Percentiles rank a stretch among this genome's conserved stretches.
phyloP scores from a whole-genome alignment of 768 basidiomycete species.

The Hypholoma sublateritium region DNA sequence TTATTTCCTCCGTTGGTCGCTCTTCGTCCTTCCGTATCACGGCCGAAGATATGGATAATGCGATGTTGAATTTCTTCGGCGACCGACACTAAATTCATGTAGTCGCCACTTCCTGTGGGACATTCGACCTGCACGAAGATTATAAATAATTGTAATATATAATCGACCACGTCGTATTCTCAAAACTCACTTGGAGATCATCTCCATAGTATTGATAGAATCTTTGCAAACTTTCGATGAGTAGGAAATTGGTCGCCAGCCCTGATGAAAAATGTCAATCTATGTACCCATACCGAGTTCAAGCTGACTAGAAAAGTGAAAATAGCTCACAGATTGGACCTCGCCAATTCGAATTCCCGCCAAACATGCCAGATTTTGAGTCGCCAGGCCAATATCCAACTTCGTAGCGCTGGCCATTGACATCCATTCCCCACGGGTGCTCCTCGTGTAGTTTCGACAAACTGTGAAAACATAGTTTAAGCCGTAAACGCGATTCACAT shows the following conservation, averaged over 20 bases:
- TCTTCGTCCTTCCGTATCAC: constrained; percentile 81
- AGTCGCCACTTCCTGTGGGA: constrained; percentile 95
- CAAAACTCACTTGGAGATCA: constrained; percentile 58
- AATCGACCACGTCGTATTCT: neutral
- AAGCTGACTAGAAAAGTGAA: neutral
- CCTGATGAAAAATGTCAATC: constrained; percentile 39
- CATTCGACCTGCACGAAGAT: constrained; percentile 69
- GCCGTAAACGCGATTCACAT: neutral
- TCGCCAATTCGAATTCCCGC: constrained; percentile 97
- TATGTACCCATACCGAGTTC: neutral
- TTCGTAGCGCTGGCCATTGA: constrained; percentile 88
- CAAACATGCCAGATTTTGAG: constrained; percentile 96
- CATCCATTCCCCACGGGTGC: constrained; percentile 92
- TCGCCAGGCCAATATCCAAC: constrained; percentile 99
- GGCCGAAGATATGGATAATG: constrained; percentile 98
- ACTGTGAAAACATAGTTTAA: constrained; percentile 36
- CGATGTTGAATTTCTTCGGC: constrained; percentile 99
- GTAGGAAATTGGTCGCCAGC: constrained; percentile 94
- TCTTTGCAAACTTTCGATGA: constrained; percentile 94
- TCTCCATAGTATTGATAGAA: constrained; percentile 99
- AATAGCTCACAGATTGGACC: constrained; percentile 75
- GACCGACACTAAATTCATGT: constrained; percentile 91
- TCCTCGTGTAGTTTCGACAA: constrained; percentile 90
- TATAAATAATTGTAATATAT: neutral
- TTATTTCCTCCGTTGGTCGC: constrained; percentile 91